phyloP scores from a whole-genome alignment of 805 yeast species.

The Saccharomyces kudriavzevii region DNA sequence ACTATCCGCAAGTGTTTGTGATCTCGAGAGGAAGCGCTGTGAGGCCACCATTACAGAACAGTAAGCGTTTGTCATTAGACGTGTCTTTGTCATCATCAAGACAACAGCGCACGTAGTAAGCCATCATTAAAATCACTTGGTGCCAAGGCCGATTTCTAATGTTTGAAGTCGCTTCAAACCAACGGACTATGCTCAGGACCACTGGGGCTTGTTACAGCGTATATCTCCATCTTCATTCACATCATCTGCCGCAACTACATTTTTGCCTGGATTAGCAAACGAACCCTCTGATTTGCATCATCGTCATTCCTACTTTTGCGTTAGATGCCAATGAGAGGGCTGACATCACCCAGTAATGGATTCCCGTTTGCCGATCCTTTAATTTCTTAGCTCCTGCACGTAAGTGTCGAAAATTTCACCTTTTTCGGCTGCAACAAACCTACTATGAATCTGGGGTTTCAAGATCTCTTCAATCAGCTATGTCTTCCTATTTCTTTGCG shows the following conservation, averaged over 20 bases:
- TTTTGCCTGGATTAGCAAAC: slow-evolving; percentile 72
- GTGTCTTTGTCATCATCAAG: slow-evolving; percentile 37
- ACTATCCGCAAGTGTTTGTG: slow-evolving; percentile 90
- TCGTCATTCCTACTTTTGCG: slow-evolving; percentile 20
- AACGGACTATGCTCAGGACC: slow-evolving; percentile 67
- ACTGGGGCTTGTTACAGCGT: slow-evolving; percentile 80
- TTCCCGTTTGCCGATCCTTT: slow-evolving; percentile 30
- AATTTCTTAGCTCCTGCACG: slow-evolving; percentile 33
- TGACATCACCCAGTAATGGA: slow-evolving; percentile 19
- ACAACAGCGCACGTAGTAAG: slow-evolving; percentile 45
- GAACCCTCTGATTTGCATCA: slow-evolving; percentile 46
- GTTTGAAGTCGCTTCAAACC: slow-evolving; percentile 64
- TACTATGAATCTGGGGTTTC: slow-evolving; percentile 24
- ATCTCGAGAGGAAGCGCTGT: slow-evolving; percentile 89
- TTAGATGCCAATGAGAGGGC: slow-evolving; percentile 18
- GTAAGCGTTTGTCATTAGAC: slow-evolving; percentile 49
- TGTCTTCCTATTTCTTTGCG: not conserved
- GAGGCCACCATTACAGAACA: slow-evolving; percentile 85
- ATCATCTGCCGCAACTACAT: slow-evolving; percentile 50
- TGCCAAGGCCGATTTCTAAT: slow-evolving; percentile 64
- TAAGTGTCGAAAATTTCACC: slow-evolving; percentile 38
- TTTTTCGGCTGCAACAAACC: slow-evolving; percentile 39
- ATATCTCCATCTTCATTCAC: slow-evolving; percentile 40
- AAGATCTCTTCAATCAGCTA: slow-evolving; percentile 24
- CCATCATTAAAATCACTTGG: slow-evolving; percentile 63